Evolutionary conservation across 2,329 filamentous ascomycete species (phyloP), one percentile per base, ranked within the genome.

Genomic region (Arachnopeziza araneosa): DNA sequence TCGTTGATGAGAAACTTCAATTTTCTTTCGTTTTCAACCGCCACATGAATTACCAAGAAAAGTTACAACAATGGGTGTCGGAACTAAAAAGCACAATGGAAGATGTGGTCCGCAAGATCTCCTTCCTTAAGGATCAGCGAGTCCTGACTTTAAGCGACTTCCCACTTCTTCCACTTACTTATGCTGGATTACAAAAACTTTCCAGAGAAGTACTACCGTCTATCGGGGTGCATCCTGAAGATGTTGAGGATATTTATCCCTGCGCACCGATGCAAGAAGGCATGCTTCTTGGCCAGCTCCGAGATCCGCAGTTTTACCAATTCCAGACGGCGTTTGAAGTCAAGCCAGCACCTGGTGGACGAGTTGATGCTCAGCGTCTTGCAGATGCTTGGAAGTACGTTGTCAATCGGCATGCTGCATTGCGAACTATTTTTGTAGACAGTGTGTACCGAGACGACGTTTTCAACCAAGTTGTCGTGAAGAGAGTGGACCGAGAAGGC

Each of bases 381-480:
- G 54, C 51, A 12, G 30, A 52, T 14, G 59, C 65, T 50, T 67
- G 64, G 65, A 53, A 61, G 50, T 50, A 30, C 2, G 59, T 66
- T 26, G 62, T 63, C 19, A n/a, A 56, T 19, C 60, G 62, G 12
- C 65, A 67, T 59, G 26, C 57, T 4, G 55, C 60, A 6, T 49
- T 66, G 14, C 59, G 64, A 55, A 65, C 63, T 10, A 24, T 66
- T 12, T 66, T 66, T 54, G 60, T 71, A 22, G 66, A 70, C 10
- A 59, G 66, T 54, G 12, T 57, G 2, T 61, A 59, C 52, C 55
- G 62, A 22, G 21, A 60, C 12, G 59, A 53, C 14, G 32, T 59
- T 2, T 69, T 63, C 53, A 66, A 70, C 44, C 71, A 73, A 55
- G 63, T 73, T n/a, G 70, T 72, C 0, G 53, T 72, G 22, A 68